Percentiles rank a stretch among this genome's conserved stretches.
These are phyloP conservation scores for Colletotrichum spaethianum DNA, from an alignment of 2,329 filamentous ascomycete genomes.

Conservation along the genomic window DNA sequence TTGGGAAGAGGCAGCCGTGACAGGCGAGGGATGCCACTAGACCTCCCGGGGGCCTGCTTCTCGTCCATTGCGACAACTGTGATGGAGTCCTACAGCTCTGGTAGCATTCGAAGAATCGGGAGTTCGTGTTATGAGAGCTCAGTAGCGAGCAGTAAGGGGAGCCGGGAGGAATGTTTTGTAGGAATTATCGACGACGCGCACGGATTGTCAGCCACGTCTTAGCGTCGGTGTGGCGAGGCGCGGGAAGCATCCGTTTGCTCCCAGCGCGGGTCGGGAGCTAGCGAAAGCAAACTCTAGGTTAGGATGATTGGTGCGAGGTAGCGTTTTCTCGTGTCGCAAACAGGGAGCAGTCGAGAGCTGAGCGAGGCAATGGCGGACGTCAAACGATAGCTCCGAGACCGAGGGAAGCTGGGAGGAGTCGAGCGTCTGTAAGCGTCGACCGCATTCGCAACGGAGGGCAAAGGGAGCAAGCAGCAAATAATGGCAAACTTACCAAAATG, in stretches of 20 bases:
- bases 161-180: neutral
- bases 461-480: neutral
- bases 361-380: slow-evolving; percentile 4
- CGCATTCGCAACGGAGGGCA: slow-evolving; percentile 7
- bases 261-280: slow-evolving; percentile 31
- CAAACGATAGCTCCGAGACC: neutral
- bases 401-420: neutral
- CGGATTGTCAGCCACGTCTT: slow-evolving; percentile 15
- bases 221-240: slow-evolving; percentile 1
- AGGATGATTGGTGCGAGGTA: neutral
- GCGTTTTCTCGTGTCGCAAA: slow-evolving; percentile 14
- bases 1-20: slow-evolving; percentile 56
- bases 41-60: slow-evolving; percentile 33
- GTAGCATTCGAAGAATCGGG: neutral
- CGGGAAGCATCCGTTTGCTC: slow-evolving; percentile 33
- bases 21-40: slow-evolving; percentile 53
- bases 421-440: neutral
- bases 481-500: slow-evolving; percentile 9
- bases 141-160: neutral
- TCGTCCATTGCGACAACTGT: slow-evolving; percentile 34
- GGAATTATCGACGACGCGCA: slow-evolving; percentile 9
- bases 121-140: neutral
- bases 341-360: neutral
- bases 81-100: neutral
- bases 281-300: neutral